Percentiles rank a stretch among this genome's conserved stretches.
phyloP scores from a whole-genome alignment of 129 eudicot species.

The Chrysanthemum lavandulifolium region DNA sequence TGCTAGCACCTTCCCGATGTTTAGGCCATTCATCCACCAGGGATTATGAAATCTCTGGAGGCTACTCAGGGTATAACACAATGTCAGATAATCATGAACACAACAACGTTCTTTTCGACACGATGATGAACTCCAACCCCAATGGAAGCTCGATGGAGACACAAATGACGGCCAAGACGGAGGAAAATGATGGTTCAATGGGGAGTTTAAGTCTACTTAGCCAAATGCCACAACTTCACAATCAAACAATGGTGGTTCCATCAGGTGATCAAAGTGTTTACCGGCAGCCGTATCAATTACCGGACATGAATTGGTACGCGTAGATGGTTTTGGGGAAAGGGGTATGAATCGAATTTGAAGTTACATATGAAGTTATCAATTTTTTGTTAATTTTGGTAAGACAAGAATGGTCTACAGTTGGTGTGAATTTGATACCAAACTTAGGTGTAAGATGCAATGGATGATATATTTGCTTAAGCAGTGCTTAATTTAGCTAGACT shows the following conservation, averaged over 20 bases:
- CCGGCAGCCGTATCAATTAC: slow-evolving; percentile 49
- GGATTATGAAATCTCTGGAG: slow-evolving; percentile 28
- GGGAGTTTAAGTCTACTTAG: slow-evolving; percentile 53
- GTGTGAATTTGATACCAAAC: slow-evolving; percentile 31
- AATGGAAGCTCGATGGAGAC: slow-evolving; percentile 29
- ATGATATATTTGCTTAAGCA: slow-evolving; percentile 34
- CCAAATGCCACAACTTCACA: slow-evolving; percentile 51
- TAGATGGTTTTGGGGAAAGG: slow-evolving; percentile 33
- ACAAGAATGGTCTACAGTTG: slow-evolving; percentile 32
- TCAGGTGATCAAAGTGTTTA: slow-evolving; percentile 56
- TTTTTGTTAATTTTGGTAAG: slow-evolving; percentile 36
- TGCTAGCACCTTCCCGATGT: slow-evolving; percentile 35
- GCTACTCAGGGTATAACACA: slow-evolving; percentile 35
- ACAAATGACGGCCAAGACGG: slow-evolving; percentile 23
- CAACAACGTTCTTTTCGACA: slow-evolving; percentile 36
- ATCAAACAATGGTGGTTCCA: slow-evolving; percentile 59
- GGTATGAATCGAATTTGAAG: slow-evolving; percentile 22
- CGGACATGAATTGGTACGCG: slow-evolving; percentile 75
- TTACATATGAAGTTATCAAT: slow-evolving; percentile 20
- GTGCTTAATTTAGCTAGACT: slow-evolving; percentile 21
- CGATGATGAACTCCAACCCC: slow-evolving; percentile 34
- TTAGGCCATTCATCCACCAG: slow-evolving; percentile 30
- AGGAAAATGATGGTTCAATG: slow-evolving; percentile 34
- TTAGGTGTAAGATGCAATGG: slow-evolving; percentile 30
- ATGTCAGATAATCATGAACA: slow-evolving; percentile 43